Base-by-base conservation (phyloP, 1,139 yeast species). In the Kazachstania sp. region DNA sequence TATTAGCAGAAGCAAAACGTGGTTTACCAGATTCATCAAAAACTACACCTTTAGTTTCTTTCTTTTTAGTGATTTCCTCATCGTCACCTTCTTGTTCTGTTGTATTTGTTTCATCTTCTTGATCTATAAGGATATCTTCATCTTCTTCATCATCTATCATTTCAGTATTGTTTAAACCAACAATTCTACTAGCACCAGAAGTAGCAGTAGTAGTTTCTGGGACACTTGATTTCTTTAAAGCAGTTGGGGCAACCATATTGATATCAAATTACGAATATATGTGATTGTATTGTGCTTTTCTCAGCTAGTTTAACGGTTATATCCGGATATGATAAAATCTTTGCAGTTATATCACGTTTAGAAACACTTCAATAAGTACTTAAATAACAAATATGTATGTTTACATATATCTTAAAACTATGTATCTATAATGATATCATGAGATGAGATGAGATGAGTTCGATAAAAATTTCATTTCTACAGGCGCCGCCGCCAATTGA, bases 1-100 rank as follows among this genome's bases (percentile, higher is more conserved):
- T 74, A 15, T 82, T 73, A 30, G 90, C 94, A 5, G 94, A 79
- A 31, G 83, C 74, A 63, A 92, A 92, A 60, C 83, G 80, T 43
- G 97, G 97, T 60, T 86, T 85, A 41, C 97, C 98, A 51, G 80
- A 79, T 54, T 85, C 90, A 68, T 90, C 97, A 39, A 92, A 68
- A n/a, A 81, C 83, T 26, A 83, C 74, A n/a, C 79, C 78, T 37
- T 71, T 69, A 40, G 73, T 56, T 45, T 71, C 78, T 43, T 63
- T 66, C 37, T 59, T 57, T 35, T 61, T 59, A 15, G 58, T 36
- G n/a, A 29, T 44, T 8, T 54, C 51, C 37, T 59, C 50, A 47
- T 55, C 48, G 47, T 59, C 47, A 50, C 57, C 47, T 11, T 54
- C 60, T 15, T 51, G 58, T 39, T 51, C 56, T 16, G 55, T 60